A percentile compares a stretch with the other conserved stretches of the same genome.
Conservation (phyloP, 2,329 filamentous ascomycete genomes). For the Hymenotorrendiella dingleyae region DNA sequence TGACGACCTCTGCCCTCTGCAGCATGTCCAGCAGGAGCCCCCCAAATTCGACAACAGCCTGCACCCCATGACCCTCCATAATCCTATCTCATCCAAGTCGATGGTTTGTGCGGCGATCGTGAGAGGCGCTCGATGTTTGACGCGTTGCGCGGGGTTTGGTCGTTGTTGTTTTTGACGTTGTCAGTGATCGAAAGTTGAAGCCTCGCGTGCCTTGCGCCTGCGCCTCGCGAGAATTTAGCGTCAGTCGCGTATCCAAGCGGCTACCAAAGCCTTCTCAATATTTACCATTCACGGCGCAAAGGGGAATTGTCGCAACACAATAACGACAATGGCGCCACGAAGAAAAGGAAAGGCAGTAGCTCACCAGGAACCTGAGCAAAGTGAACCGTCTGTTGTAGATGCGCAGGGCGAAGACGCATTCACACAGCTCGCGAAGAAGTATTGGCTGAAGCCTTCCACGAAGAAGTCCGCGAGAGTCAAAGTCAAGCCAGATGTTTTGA, state of each 20-base stretch:
- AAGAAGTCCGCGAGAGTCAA: conserved; percentile 59
- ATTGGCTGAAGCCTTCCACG: conserved; percentile 68
- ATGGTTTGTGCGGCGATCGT: conserved; percentile 1
- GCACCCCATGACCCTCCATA: conserved; percentile 49
- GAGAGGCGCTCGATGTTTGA: conserved; percentile 1
- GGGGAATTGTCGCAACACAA: conserved; percentile 6
- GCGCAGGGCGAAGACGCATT: conserved; percentile 66
- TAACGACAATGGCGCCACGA: conserved; percentile 28
- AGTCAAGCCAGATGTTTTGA: conserved; percentile 75
- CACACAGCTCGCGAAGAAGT: conserved; percentile 70
- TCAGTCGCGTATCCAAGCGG: conserved; percentile 7
- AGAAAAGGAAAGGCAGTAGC: conserved; percentile 23
- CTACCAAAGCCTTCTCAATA: conserved; percentile 9
- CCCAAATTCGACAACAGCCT: conserved; percentile 48
- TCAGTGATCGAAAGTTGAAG: not conserved
- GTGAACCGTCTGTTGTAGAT: conserved; percentile 61
- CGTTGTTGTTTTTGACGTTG: conserved; percentile 1
- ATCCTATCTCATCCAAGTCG: conserved; percentile 3
- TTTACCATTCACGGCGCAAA: not conserved
- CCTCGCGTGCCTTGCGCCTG: conserved; percentile 8
- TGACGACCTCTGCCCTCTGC: conserved; percentile 50
- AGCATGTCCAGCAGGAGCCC: conserved; percentile 53
- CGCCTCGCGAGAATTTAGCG: conserved; percentile 1
- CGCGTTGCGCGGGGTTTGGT: no score
- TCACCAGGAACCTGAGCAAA: conserved; percentile 35